Percentiles rank a stretch among this genome's conserved stretches.
phyloP scores from a whole-genome alignment of 805 yeast genomes.

The Spathaspora arborariae region DNA sequence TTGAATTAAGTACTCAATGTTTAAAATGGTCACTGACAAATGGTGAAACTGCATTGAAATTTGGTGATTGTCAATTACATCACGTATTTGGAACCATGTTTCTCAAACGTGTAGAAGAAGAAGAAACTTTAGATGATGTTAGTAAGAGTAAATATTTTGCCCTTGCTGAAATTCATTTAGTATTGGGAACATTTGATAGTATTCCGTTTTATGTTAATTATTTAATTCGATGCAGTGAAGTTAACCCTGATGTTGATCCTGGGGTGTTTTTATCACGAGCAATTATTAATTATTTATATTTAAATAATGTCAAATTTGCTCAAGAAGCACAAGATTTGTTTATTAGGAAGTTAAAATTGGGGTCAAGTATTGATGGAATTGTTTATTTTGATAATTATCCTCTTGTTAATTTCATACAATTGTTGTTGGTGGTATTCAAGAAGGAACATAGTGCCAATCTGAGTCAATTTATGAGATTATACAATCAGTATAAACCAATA shows the following conservation, averaged over 20 bases:
- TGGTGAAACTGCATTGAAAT: slow-evolving; percentile 32
- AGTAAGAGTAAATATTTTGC: slow-evolving; percentile 40
- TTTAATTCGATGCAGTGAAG: slow-evolving; percentile 40
- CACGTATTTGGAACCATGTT: slow-evolving; percentile 69
- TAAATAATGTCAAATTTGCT: slow-evolving; percentile 64
- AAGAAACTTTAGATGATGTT: slow-evolving; percentile 12
- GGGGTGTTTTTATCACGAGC: slow-evolving; percentile 49
- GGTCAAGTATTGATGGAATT: slow-evolving; percentile 17
- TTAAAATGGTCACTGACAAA: slow-evolving; percentile 63
- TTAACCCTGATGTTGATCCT: slow-evolving; percentile 24
- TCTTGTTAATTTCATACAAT: slow-evolving; percentile 64
- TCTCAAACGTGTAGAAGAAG: slow-evolving; percentile 28
- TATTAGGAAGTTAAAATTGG: slow-evolving; percentile 19
- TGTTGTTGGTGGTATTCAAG: slow-evolving; percentile 57
- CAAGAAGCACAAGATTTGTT: slow-evolving; percentile 25
- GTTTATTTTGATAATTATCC: slow-evolving; percentile 39
- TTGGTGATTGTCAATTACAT: slow-evolving; percentile 76
- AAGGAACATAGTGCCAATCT: slow-evolving; percentile 38
- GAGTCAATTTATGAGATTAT: slow-evolving; percentile 48
- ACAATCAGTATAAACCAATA: slow-evolving; percentile 43
- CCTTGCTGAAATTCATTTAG: slow-evolving; percentile 70
- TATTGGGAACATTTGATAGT: slow-evolving; percentile 61
- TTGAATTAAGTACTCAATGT: slow-evolving; percentile 63
- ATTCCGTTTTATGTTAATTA: slow-evolving; percentile 39
- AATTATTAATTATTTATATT: slow-evolving; percentile 68